Evolutionary conservation across 1,139 yeast genomes (phyloP).

Genomic region (Yamadazyma mexicana): DNA sequence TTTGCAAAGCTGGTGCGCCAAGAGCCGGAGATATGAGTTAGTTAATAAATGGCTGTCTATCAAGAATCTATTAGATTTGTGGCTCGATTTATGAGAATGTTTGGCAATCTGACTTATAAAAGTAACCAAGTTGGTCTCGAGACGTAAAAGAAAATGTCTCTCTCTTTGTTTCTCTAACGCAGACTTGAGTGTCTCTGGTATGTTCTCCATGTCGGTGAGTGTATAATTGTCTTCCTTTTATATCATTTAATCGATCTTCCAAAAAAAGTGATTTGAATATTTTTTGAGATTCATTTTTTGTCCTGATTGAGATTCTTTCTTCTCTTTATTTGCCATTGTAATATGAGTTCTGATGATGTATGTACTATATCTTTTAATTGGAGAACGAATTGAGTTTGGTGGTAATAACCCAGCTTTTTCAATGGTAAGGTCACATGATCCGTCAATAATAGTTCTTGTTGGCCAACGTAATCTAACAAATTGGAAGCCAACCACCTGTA

Average conservation of each 20-base stretch:
- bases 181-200: conserved; percentile 38
- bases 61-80: neutral
- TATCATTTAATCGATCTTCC: neutral
- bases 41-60: conserved; percentile 33
- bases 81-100: conserved; percentile 1
- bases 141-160: conserved; percentile 42
- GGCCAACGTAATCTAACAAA: no score
- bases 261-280: neutral
- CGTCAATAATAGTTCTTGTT: no score
- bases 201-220: no score
- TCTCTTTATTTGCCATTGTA: conserved; percentile 2
- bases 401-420: no score
- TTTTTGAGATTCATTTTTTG: neutral
- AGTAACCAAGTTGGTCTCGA: conserved; percentile 49
- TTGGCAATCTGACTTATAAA: conserved; percentile 26
- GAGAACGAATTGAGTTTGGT: no score
- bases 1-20: conserved; percentile 69
- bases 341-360: conserved; percentile 26
- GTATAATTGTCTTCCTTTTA: neutral
- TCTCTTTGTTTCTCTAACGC: conserved; percentile 7
- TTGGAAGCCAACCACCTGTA: no score
- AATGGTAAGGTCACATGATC: no score
- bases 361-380: conserved; percentile 13
- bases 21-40: conserved; percentile 66
- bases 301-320: neutral